A percentile compares a stretch with the other conserved stretches of the same genome.
Conservation (phyloP, 208 protist genomes). For the Tritrichomonas foetus region DNA sequence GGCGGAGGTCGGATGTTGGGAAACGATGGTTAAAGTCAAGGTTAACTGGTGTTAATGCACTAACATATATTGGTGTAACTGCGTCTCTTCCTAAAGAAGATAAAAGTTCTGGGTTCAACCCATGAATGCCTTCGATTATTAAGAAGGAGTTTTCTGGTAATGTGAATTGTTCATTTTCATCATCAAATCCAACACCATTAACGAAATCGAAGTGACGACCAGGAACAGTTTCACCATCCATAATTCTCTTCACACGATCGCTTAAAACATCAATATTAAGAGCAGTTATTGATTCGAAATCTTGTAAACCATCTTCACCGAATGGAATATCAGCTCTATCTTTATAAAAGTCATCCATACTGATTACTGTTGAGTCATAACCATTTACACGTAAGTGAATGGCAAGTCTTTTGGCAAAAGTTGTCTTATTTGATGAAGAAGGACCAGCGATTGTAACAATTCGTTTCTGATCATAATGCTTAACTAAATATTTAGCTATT, state of each 20-base stretch:
- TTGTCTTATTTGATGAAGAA: slow-evolving; percentile 31
- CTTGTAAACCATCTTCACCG: background rate
- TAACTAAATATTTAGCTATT: background rate
- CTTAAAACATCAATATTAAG: background rate
- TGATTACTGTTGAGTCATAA: background rate
- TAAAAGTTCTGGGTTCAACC: slow-evolving; percentile 14
- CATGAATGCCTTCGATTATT: slow-evolving; percentile 24
- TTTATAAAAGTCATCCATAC: slow-evolving; percentile 30
- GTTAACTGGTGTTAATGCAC: background rate
- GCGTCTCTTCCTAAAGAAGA: background rate
- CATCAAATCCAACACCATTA: background rate
- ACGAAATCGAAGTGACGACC: background rate
- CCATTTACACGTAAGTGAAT: background rate
- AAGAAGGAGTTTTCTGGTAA: background rate
- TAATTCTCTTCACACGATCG: background rate
- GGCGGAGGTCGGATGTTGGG: background rate
- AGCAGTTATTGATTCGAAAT: background rate
- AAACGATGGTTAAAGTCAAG: background rate
- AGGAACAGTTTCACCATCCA: background rate
- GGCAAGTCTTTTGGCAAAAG: background rate
- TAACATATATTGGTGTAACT: slow-evolving; percentile 3
- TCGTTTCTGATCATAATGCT: background rate
- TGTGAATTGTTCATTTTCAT: background rate
- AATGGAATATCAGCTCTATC: background rate
- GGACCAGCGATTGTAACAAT: slow-evolving; percentile 24